Conservation (phyloP, 2,329 filamentous ascomycete species). For the Talaromyces pinophilus region DNA sequence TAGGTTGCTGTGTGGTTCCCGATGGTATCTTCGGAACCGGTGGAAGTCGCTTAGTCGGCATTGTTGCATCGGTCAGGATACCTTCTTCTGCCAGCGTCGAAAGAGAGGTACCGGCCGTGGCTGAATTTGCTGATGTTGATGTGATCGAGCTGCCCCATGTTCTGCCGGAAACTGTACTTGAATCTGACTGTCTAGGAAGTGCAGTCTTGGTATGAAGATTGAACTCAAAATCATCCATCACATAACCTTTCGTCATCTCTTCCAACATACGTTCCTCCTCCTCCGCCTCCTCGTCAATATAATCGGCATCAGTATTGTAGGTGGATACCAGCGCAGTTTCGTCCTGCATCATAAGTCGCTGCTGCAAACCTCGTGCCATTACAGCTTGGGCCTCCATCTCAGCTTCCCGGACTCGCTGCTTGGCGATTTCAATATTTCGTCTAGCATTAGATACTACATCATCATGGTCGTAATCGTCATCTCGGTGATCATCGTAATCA, state of each 20-base stretch:
- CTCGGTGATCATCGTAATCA: constrained; percentile 15
- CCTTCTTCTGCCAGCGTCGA: constrained; percentile 71
- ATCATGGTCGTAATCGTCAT: constrained; percentile 26
- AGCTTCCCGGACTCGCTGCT: constrained; percentile 71
- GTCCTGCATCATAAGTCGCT: constrained; percentile 45
- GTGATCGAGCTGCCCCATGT: constrained; percentile 80
- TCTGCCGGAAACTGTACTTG: constrained; percentile 72
- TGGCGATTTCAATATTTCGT: constrained; percentile 71
- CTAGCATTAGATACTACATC: constrained; percentile 54
- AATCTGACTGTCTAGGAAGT: constrained; percentile 76
- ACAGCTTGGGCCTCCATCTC: constrained; percentile 68
- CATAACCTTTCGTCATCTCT: constrained; percentile 82
- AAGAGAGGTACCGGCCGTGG: constrained; percentile 66
- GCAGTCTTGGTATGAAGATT: constrained; percentile 67
- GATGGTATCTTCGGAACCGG: constrained; percentile 53
- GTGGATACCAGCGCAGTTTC: constrained; percentile 29
- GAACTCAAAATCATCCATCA: constrained; percentile 80
- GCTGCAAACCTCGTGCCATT: constrained; percentile 62
- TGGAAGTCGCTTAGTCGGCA: constrained; percentile 35
- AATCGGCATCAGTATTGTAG: constrained; percentile 43
- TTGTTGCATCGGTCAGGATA: constrained; percentile 41
- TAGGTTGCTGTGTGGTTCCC: constrained; percentile 39
- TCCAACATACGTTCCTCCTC: constrained; percentile 77
- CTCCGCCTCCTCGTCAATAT: constrained; percentile 65
- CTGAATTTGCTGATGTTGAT: constrained; percentile 71